Evolutionary conservation across 768 basidiomycete genomes (phyloP).

Genomic region (Termitomyces bulborhizus): DNA sequence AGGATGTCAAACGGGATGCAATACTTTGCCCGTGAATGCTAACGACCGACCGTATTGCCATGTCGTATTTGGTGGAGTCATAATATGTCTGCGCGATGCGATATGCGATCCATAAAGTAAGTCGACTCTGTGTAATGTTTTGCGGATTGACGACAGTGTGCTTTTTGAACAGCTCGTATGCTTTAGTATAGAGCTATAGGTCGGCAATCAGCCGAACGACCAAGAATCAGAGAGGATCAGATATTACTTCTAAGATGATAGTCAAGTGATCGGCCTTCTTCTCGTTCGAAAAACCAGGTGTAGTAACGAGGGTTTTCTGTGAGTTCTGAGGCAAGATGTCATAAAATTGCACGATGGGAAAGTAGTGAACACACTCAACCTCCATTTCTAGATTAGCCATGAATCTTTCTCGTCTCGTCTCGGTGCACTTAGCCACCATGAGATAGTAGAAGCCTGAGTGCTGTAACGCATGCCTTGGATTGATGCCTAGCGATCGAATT

Average conservation of each 20-base stretch:
- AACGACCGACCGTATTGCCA: conserved; percentile 72
- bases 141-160: conserved; percentile 38
- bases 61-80: conserved; percentile 73
- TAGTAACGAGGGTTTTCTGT: conserved; percentile 28
- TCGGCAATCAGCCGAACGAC: background rate
- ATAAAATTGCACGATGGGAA: background rate
- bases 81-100: conserved; percentile 87
- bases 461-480: conserved; percentile 79
- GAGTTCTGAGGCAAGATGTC: conserved; percentile 18
- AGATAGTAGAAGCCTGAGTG: conserved; percentile 93
- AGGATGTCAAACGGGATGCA: background rate
- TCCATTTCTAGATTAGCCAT: conserved; percentile 50
- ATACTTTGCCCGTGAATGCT: background rate
- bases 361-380: conserved; percentile 26
- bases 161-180: conserved; percentile 91
- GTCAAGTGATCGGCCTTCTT: conserved; percentile 87
- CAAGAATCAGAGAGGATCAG: background rate
- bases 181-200: conserved; percentile 80
- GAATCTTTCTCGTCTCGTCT: conserved; percentile 67
- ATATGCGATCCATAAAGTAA: conserved; percentile 88
- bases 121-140: conserved; percentile 58
- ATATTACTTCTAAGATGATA: conserved; percentile 72
- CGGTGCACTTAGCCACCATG: conserved; percentile 81
- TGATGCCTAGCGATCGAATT: conserved; percentile 59
- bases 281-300: conserved; percentile 83